phyloP scores from a whole-genome alignment of 345 rosid genomes.

The Aquilaria malaccensis region DNA sequence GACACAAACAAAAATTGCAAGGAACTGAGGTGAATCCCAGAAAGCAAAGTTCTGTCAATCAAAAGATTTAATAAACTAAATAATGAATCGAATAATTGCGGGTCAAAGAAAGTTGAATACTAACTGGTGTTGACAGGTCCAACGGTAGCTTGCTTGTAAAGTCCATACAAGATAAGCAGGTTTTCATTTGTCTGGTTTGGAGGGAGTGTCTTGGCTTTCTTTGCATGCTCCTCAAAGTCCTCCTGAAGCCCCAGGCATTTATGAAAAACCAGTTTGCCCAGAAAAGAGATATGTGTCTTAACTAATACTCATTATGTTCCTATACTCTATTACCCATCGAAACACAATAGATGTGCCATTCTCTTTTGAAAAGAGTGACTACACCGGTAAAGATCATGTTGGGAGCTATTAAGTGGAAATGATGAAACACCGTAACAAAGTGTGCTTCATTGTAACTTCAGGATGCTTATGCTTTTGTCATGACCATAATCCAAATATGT shows the following conservation, averaged over 20 bases:
- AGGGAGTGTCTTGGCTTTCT: conserved; percentile 50
- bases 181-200: conserved; percentile 40
- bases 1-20: background rate
- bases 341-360: background rate
- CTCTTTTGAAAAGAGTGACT: background rate
- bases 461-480: too few relatives aligned
- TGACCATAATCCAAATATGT: too few relatives aligned
- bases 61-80: background rate
- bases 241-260: conserved; percentile 26
- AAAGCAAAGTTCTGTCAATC: background rate
- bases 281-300: too few relatives aligned
- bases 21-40: background rate
- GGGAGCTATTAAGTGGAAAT: too few relatives aligned
- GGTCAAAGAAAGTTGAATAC: conserved; percentile 2
- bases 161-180: conserved; percentile 68
- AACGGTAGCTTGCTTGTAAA: conserved; percentile 56
- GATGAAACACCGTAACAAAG: too few relatives aligned
- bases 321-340: too few relatives aligned
- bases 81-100: background rate
- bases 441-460: too few relatives aligned
- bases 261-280: too few relatives aligned
- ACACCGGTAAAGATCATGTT: too few relatives aligned
- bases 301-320: too few relatives aligned
- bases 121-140: conserved; percentile 77
- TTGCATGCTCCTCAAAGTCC: conserved; percentile 49